Conservation (phyloP, 768 basidiomycete genomes). For the Boletus subparvulus region DNA sequence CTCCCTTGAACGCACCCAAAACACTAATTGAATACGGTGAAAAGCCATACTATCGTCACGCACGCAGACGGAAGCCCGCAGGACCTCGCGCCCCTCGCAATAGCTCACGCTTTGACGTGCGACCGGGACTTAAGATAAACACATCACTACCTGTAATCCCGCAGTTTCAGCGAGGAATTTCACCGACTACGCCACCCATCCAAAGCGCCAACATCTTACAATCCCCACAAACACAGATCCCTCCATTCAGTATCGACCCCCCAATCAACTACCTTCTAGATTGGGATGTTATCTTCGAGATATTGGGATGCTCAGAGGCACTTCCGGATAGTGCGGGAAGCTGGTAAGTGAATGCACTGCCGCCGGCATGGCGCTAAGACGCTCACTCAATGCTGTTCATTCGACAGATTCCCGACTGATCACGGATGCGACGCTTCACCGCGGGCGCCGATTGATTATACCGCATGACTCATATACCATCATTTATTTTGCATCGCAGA, state of each 20-base stretch:
- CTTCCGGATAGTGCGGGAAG: background rate
- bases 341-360: constrained; percentile 13
- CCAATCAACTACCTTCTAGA: constrained; percentile 25
- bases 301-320: constrained; percentile 18
- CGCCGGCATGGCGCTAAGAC: background rate
- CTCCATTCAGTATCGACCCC: constrained; percentile 7
- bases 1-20: constrained; percentile 4
- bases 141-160: constrained; percentile 11
- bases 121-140: constrained; percentile 18
- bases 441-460: background rate
- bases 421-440: background rate
- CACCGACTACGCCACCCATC: background rate
- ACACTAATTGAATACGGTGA: constrained; percentile 5
- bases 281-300: constrained; percentile 34
- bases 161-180: constrained; percentile 4
- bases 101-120: constrained; percentile 1
- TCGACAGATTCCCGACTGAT: constrained; percentile 4
- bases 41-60: background rate
- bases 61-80: constrained; percentile 22
- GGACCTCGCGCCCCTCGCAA: constrained; percentile 28
- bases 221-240: constrained; percentile 2
- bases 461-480: constrained; percentile 4
- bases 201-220: background rate
- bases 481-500: constrained; percentile 1
- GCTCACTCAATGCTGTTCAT: background rate